Conservation (phyloP, 352 stramenopile species). For the Phytophthora brassicae region DNA sequence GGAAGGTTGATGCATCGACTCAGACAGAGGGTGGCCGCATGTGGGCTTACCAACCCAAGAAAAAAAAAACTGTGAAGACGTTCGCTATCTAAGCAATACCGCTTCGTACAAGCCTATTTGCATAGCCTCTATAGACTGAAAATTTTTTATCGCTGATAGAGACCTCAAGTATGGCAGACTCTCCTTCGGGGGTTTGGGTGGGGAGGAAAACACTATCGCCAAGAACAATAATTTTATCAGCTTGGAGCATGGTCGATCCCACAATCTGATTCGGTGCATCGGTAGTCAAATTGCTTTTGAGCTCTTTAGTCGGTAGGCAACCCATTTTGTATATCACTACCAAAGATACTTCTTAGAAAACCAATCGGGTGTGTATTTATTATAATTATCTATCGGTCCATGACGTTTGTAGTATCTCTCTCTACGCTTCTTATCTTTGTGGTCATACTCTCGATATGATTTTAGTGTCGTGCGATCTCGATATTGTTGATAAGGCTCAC, state of each 20-base stretch:
- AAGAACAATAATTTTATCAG: conserved; percentile 1
- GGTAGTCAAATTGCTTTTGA: conserved; percentile 3
- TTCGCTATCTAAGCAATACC: conserved; percentile 1
- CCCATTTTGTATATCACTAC: not conserved
- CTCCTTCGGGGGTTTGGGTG: conserved; percentile 1
- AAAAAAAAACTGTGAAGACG: not conserved
- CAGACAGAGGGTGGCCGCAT: not conserved
- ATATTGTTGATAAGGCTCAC: conserved; percentile 6
- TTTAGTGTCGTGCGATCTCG: not conserved
- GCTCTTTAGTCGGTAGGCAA: not conserved
- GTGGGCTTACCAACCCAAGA: not conserved
- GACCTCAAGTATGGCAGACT: conserved; percentile 9
- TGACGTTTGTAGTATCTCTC: not conserved
- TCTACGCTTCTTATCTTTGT: not conserved
- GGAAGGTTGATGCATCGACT: not conserved
- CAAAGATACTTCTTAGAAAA: conserved; percentile 8
- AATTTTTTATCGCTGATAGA: conserved; percentile 8
- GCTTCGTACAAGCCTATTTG: not conserved
- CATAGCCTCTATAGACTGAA: not conserved
- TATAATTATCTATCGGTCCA: not conserved
- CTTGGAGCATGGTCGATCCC: conserved; percentile 2
- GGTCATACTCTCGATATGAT: not conserved
- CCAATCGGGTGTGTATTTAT: not conserved
- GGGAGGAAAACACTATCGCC: conserved; percentile 8
- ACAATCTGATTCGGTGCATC: not conserved